A percentile compares a stretch with the other conserved stretches of the same genome.
Evolutionary conservation across 805 yeast species (phyloP).

Genomic region (Candida maesae): DNA sequence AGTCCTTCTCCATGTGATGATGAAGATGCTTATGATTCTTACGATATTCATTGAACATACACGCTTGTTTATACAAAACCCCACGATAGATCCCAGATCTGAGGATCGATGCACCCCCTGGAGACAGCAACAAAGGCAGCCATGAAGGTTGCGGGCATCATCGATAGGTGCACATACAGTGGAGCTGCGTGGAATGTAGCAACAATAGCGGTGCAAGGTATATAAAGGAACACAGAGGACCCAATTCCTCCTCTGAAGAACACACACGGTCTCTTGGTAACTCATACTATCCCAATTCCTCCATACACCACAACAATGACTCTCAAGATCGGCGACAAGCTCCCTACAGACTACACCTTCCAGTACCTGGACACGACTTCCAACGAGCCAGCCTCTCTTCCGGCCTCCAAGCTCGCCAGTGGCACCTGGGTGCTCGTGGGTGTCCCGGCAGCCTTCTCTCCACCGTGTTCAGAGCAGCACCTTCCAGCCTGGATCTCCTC

Average conservation of each 20-base stretch:
- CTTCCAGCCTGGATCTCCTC: conserved; percentile 49
- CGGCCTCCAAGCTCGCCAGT: conserved; percentile 24
- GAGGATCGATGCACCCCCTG: too few relatives aligned
- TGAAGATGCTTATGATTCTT: not conserved
- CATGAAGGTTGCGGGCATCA: too few relatives aligned
- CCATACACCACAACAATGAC: conserved; percentile 1
- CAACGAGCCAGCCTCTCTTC: conserved; percentile 28
- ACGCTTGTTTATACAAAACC: too few relatives aligned
- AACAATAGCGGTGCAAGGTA: too few relatives aligned
- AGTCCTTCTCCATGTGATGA: conserved; percentile 27
- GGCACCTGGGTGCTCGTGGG: conserved; percentile 51
- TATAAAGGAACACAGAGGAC: not conserved
- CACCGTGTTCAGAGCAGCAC: conserved; percentile 68
- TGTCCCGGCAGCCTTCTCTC: conserved; percentile 87
- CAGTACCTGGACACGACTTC: conserved; percentile 29
- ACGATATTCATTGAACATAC: not conserved
- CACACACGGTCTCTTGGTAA: too few relatives aligned
- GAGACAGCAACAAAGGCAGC: too few relatives aligned
- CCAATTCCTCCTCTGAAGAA: too few relatives aligned
- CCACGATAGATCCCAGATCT: too few relatives aligned
- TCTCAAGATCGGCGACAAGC: conserved; percentile 7
- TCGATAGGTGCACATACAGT: too few relatives aligned
- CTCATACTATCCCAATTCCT: not conserved
- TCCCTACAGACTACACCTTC: conserved; percentile 24
- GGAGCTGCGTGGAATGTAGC: too few relatives aligned